Evolutionary conservation across 306 rosid genomes (phyloP), one percentile per base, ranked within the genome.

Genomic region (Ormosia semicastrata): DNA sequence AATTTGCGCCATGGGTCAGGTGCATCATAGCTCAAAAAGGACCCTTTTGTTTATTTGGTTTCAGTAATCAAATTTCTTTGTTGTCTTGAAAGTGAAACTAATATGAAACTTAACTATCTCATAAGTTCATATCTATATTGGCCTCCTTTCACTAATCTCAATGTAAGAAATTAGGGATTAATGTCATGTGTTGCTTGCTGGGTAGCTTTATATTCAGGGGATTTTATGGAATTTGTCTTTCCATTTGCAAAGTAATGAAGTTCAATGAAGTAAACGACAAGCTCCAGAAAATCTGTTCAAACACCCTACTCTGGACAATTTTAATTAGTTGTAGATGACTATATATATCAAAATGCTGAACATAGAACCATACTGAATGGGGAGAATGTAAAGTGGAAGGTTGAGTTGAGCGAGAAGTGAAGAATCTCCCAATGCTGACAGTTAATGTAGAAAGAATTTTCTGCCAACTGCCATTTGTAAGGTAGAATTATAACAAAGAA

Each of bases 1-100:
- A 90, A 95, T 67, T 85, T 95, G 87, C 97, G 97, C 43, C 87
- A 10, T 8, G 94, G 99, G 17, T 89, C 99, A 85, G 93, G 98
- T 95, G 73, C 36, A 32, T 72, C 32, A 67, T 59, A 66, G 43
- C 71, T 70, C 44, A n/a, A 64, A 57, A 44, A 67, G 32, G 73
- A 54, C 30, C 60, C 65, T 64, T 56, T 53, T 81, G 44, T 78
- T 67, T 71, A 41, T 54, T 44, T 78, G 71, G 32, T 80, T 53
- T 69, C 53, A 30, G 62, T 8, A 29, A 37, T 39, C 47, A 54
- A 79, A 40, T 66, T 75, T 75, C 2, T 32, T 3, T 17, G 4
- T 43, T 87, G 68, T 68, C 13, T 17, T 77, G 54, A 33, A 65
- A 70, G 11, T 66, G 69, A 62, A 71, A 80, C 17, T 49, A 60